Percentiles rank a stretch among this genome's conserved stretches.
These are phyloP conservation scores for Nevesoporus exiguus DNA, from an alignment of 768 basidiomycete species.

Conservation along the genomic window DNA sequence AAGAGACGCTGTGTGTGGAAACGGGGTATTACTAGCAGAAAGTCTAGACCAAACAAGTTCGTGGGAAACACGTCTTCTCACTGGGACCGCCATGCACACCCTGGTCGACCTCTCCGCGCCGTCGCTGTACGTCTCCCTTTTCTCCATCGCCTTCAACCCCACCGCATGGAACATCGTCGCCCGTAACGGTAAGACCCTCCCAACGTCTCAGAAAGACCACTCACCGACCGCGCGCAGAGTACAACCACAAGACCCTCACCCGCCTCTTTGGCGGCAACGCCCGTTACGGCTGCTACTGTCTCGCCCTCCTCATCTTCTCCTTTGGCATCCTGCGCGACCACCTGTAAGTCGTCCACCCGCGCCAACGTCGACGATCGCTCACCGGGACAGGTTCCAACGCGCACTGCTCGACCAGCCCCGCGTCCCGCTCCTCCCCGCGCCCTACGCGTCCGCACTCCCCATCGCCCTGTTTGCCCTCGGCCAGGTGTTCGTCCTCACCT, in stretches of 20 bases:
- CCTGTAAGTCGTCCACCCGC: no score
- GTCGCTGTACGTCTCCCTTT: slow-evolving; percentile 64
- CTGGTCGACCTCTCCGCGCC: slow-evolving; percentile 58
- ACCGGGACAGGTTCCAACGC: slow-evolving; percentile 55
- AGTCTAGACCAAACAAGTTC: neutral
- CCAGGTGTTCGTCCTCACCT: slow-evolving; percentile 81
- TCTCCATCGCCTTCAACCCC: slow-evolving; percentile 84
- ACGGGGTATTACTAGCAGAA: no score
- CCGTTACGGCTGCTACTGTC: slow-evolving; percentile 78
- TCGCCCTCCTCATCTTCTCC: slow-evolving; percentile 80
- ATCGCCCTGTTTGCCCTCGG: slow-evolving; percentile 63
- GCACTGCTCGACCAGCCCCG: slow-evolving; percentile 79
- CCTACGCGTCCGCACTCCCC: slow-evolving; percentile 59
- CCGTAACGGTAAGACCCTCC: slow-evolving; percentile 62
- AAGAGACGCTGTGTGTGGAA: neutral
- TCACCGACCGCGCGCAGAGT: slow-evolving; percentile 54
- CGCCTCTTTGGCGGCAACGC: slow-evolving; percentile 75
- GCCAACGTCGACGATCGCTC: no score
- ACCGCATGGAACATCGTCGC: slow-evolving; percentile 96
- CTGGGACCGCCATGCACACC: slow-evolving; percentile 21
- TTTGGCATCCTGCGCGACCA: slow-evolving; percentile 84
- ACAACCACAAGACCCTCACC: slow-evolving; percentile 85
- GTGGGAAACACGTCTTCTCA: neutral
- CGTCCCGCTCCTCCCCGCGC: slow-evolving; percentile 59
- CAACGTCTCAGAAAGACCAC: neutral